Percentiles rank a stretch among this genome's conserved stretches.
phyloP scores from a whole-genome alignment of 805 yeast genomes.

The Barnettozyma pratensis region DNA sequence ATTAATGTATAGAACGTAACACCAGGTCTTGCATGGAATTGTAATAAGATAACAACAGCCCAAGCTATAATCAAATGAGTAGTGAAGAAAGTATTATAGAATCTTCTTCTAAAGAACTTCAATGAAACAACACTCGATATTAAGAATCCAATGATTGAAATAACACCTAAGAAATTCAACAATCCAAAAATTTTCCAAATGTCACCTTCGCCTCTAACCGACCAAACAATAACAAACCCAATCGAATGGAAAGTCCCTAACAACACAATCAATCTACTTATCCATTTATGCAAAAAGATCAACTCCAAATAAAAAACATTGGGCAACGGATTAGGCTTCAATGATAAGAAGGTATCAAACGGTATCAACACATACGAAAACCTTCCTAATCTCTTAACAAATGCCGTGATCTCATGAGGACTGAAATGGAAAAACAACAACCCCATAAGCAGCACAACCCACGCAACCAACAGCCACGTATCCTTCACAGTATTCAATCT shows the following conservation, averaged over 20 bases:
- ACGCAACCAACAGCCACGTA: constrained; percentile 29
- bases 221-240: constrained; percentile 50
- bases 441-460: constrained; percentile 29
- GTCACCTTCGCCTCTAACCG: constrained; percentile 29
- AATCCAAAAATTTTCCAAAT: constrained; percentile 31
- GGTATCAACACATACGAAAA: constrained; percentile 55
- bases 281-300: constrained; percentile 64
- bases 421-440: constrained; percentile 32
- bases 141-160: constrained; percentile 32
- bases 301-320: constrained; percentile 47
- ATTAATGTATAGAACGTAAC: constrained; percentile 35
- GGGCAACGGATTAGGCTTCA: constrained; percentile 50
- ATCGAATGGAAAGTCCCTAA: constrained; percentile 45
- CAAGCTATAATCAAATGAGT: constrained; percentile 50
- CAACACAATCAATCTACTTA: constrained; percentile 50
- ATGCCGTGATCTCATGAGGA: constrained; percentile 30
- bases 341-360: constrained; percentile 47
- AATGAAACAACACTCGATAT: constrained; percentile 42
- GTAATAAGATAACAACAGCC: constrained; percentile 38
- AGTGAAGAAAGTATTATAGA: constrained; percentile 51
- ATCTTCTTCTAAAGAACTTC: constrained; percentile 40
- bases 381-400: constrained; percentile 57
- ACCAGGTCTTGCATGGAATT: constrained; percentile 69
- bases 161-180: constrained; percentile 49
- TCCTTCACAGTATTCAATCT: constrained; percentile 32